Evolutionary conservation across 352 stramenopile genomes (phyloP), one percentile per base, ranked within the genome.

Genomic region (Phytopythium oedochilum): DNA sequence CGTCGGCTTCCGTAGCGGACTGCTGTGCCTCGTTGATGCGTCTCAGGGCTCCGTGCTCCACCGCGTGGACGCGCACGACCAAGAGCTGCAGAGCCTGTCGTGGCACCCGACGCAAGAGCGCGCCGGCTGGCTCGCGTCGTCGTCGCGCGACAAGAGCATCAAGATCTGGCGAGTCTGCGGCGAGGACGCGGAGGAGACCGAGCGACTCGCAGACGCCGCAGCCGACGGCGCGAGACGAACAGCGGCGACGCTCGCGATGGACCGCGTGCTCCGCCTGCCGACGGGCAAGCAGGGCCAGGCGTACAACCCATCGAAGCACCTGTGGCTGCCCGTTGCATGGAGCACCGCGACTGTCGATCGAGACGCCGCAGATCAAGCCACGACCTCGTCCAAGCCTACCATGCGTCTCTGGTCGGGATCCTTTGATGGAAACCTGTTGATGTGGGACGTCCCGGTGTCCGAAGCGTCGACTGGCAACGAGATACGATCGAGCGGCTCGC

Each of bases 251-350:
- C 60, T 66, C 2, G 38, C 31, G 2, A 34, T 82, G 31, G 52
- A 75, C 6, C 66, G 75, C 17, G 51, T 71, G 25, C 53, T 82
- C 14, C 60, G 68, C 22, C 60, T 90, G 14, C 82, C 79, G n/a
- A 85, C 76, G n/a, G 57, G 66, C 17, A 86, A 90, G 46, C 75
- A 88, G 34, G 63, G 67, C 1, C 70, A 83, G 36, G 86, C 77
- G 8, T 77, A 75, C 53, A 81, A 68, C n/a, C 79, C 89, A 38
- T 64, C 76, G 8, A 86, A 84, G 32, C 78, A 85, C 1, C 63
- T 92, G 14, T 92, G 83, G 83, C 51, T 92, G 12, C 79, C 79
- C 8, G 60, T 89, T n/a, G 71, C 74, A 17, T 92, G 83, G 83
- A 79, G 63, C 45, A 55, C 56, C 14, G 54, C 25, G 15, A 42